These are phyloP conservation scores for Nematodospora anomalae DNA, from an alignment of 1,139 yeast genomes.

Conservation along the genomic window DNA sequence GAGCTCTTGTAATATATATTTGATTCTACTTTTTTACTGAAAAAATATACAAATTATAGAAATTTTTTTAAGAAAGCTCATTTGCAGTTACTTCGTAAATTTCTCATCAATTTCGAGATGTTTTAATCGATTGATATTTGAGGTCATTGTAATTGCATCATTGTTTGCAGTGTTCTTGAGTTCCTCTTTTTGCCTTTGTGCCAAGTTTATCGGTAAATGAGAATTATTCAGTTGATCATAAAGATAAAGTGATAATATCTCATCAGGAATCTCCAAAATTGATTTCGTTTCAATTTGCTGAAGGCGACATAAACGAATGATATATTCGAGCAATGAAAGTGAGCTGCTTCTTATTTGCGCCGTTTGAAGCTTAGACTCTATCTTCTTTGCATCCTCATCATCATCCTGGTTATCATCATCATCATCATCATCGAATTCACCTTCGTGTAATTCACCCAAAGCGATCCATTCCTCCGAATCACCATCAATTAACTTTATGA, in stretches of 20 bases:
- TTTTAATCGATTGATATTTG: slow-evolving; percentile 37
- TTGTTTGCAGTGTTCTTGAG: slow-evolving; percentile 18
- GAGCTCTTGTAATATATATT: slow-evolving; percentile 1
- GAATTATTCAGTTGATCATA: slow-evolving; percentile 55
- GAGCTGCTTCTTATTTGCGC: slow-evolving; percentile 22
- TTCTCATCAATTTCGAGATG: slow-evolving; percentile 24
- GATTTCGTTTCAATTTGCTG: slow-evolving; percentile 63
- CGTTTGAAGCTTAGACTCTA: slow-evolving; percentile 17
- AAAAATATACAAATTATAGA: slow-evolving; percentile 1
- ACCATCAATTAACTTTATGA: slow-evolving; percentile 45
- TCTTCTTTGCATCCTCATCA: slow-evolving; percentile 17
- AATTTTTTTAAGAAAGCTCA: neutral
- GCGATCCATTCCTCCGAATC: slow-evolving; percentile 52
- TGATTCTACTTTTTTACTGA: slow-evolving; percentile 6
- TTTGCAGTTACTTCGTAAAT: slow-evolving; percentile 3
- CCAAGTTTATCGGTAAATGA: slow-evolving; percentile 22
- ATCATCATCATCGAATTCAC: slow-evolving; percentile 31
- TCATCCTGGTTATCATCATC: slow-evolving; percentile 30
- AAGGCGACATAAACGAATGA: slow-evolving; percentile 59
- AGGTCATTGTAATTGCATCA: slow-evolving; percentile 28
- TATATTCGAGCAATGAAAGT: slow-evolving; percentile 64
- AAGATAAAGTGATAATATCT: slow-evolving; percentile 61
- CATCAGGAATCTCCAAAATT: slow-evolving; percentile 61
- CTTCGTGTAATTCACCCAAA: slow-evolving; percentile 41
- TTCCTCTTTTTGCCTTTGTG: slow-evolving; percentile 18